phyloP scores from a whole-genome alignment of 768 basidiomycete genomes.

The Pulveroboletus sp. region DNA sequence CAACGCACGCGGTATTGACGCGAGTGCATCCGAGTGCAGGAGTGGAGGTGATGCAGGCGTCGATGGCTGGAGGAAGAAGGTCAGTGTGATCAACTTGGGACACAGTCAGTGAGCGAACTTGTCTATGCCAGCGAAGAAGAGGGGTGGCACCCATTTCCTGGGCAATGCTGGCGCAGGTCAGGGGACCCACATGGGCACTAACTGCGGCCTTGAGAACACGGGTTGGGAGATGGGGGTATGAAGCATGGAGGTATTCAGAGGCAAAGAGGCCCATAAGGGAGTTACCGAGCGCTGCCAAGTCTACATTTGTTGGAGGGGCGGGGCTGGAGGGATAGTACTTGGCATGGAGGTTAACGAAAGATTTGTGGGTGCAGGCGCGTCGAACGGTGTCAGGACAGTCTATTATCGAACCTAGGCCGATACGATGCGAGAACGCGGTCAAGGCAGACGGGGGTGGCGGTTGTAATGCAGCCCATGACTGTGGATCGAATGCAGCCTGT shows the following conservation, averaged over 20 bases:
- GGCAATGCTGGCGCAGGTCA: constrained; percentile 79
- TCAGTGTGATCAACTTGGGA: constrained; percentile 1
- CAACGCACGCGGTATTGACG: constrained; percentile 81
- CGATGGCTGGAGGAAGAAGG: constrained; percentile 36
- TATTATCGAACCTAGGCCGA: constrained; percentile 33
- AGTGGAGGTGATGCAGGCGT: constrained; percentile 46
- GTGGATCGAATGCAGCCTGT: constrained; percentile 50
- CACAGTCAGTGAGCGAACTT: constrained; percentile 37
- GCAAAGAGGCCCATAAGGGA: constrained; percentile 87
- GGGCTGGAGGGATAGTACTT: constrained; percentile 54
- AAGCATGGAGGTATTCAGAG: constrained; percentile 70
- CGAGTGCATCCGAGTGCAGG: constrained; percentile 81
- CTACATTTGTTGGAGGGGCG: constrained; percentile 62
- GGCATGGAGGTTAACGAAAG: constrained; percentile 52
- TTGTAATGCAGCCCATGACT: constrained; percentile 66
- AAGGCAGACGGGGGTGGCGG: constrained; percentile 69
- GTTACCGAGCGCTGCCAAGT: constrained; percentile 77
- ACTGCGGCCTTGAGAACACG: constrained; percentile 88
- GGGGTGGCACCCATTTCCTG: constrained; percentile 77
- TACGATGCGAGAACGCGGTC: constrained; percentile 52
- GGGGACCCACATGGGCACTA: constrained; percentile 86
- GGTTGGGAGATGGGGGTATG: constrained; percentile 88
- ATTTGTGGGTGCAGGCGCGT: constrained; percentile 78
- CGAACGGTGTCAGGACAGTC: constrained; percentile 50
- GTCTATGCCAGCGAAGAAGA: constrained; percentile 77